Evolutionary conservation across 202 grass and related monocot genomes (phyloP).

Genomic region (Zizania palustris): DNA sequence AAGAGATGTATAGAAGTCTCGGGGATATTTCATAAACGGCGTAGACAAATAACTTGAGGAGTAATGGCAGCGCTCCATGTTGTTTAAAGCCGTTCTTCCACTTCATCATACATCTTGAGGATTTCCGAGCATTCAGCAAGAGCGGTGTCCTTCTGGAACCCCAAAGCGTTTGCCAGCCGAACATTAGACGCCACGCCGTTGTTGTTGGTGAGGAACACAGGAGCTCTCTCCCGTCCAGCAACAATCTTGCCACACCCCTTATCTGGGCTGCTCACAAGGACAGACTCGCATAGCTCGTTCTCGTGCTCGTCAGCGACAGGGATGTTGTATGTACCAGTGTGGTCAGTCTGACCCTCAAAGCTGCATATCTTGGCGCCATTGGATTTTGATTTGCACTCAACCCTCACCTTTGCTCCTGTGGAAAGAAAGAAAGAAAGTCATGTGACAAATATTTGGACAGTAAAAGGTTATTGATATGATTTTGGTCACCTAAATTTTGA

Average conservation of each 20-base stretch:
- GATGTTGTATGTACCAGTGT: constrained; percentile 89
- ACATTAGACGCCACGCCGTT: constrained; percentile 72
- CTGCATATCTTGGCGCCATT: constrained; percentile 55
- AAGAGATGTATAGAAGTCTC: constrained; percentile 1
- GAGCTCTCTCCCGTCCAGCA: constrained; percentile 74
- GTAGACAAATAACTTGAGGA: neutral
- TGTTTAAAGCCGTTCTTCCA: constrained; percentile 45
- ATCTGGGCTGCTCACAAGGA: constrained; percentile 83
- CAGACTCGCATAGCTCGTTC: constrained; percentile 78
- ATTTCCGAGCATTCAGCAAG: constrained; percentile 54
- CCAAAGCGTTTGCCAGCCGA: constrained; percentile 71
- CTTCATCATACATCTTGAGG: constrained; percentile 76
- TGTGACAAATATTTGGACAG: neutral
- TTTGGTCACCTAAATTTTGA: neutral
- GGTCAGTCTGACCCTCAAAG: constrained; percentile 80
- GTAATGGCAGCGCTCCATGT: neutral
- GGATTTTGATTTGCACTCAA: constrained; percentile 70
- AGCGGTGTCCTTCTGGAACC: constrained; percentile 64
- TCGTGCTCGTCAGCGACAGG: constrained; percentile 60
- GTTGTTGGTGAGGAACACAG: constrained; percentile 88
- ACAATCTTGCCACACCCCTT: constrained; percentile 53
- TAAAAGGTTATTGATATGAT: neutral
- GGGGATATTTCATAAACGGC: too few relatives aligned
- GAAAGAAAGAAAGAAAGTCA: neutral
- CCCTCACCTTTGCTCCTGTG: constrained; percentile 84